Percentiles rank a stretch among this genome's conserved stretches.
Evolutionary conservation across 2,329 filamentous ascomycete species (phyloP).

Genomic region (Colletotrichum aenigma): DNA sequence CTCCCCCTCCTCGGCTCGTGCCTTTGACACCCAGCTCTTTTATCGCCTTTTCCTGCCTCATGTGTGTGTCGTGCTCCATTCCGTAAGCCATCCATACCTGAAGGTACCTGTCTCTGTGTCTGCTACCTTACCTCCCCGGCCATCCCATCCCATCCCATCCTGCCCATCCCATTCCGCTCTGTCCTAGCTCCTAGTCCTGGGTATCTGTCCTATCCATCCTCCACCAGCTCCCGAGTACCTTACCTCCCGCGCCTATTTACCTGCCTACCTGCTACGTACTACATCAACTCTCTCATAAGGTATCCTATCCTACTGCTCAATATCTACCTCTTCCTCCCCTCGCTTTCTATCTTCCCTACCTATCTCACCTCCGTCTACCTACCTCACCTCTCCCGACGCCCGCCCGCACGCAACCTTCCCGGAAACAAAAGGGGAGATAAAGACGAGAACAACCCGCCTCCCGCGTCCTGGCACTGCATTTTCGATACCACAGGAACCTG

Average conservation of each 20-base stretch:
- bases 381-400: background rate
- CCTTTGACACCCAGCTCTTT: background rate
- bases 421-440: background rate
- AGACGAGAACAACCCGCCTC: background rate
- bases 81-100: background rate
- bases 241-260: background rate
- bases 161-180: background rate
- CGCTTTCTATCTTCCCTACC: background rate
- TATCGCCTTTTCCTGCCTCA: constrained; percentile 6
- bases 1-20: background rate
- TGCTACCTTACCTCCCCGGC: background rate
- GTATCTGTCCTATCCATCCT: background rate
- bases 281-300: background rate
- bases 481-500: background rate
- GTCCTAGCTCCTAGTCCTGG: background rate
- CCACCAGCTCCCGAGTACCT: background rate
- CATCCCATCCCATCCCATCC: background rate
- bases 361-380: background rate
- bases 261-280: background rate
- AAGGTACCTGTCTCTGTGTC: background rate
- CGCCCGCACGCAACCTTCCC: background rate
- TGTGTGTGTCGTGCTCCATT: background rate
- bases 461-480: background rate
- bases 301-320: background rate
- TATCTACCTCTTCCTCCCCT: background rate